Base-by-base conservation (phyloP, 768 basidiomycete species). In the Paxillus ammoniavirescens region DNA sequence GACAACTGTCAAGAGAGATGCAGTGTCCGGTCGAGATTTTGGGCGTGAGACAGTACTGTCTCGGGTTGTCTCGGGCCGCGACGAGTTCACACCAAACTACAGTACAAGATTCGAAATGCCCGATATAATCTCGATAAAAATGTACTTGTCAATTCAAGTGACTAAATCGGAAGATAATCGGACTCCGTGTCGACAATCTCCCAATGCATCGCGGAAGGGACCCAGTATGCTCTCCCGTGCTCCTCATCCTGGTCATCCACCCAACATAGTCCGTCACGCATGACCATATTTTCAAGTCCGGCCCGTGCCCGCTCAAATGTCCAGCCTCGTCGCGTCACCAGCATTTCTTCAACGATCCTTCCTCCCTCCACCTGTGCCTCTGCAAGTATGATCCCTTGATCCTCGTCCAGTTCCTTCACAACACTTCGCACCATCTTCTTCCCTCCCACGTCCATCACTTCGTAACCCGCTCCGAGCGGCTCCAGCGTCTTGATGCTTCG, bases 251-350 rank as follows among this genome's bases (percentile, higher is more conserved):
- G 93, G 23, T 91, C 87, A 64, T 99, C 97, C 30, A 98, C 65
- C 97, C 97, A 99, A 54, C 92, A 95, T 23, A 96, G 74, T 1
- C 95, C 96, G 57, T 98, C 94, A 26, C 88, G 78, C 56, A 92
- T 77, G 13, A 95, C 79, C 85, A 96, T 94, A 57, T 95, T 94
- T 62, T 93, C 87, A 62, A 98, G 69, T 2, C 88, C 94, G 10
- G 83, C 79, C 45, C 79, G 76, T 4, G 90, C 87, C 26, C 97
- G 80, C 35, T 89, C 89, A 46, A 77, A 69, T 2, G 83, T 82
- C 97, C 97, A 99, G 5, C 84, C 86, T 14, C 81, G 82, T 49
- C 77, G 69, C 30, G 66, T 63, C 42, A 87, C 78, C 26, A 95
- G 71, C 37, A 77, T 69, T 15, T 82, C 80, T 60, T 87, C 84